Base-by-base conservation (phyloP, 805 yeast genomes). In the Monosporozyma servazzii region DNA sequence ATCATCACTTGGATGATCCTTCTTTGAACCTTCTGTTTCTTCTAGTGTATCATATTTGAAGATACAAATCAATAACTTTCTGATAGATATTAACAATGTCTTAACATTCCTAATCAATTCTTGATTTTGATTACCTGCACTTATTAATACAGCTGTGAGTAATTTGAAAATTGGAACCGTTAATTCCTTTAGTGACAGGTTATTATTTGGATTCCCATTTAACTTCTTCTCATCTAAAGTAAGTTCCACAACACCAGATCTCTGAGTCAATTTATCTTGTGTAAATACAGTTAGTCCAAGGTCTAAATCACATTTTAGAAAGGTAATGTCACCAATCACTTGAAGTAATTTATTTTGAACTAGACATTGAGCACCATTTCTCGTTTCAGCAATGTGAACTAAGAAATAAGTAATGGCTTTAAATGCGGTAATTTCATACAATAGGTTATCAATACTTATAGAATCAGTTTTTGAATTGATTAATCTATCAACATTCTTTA, bases 391-490 rank as follows among this genome's bases (percentile, higher is more conserved):
- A 11, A 91, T 76, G 56, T 93, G 77, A 1, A 82, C 75, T 54
- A 91, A 70, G 47, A 90, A 75, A 52, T 82, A 81, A 42, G 88
- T 64, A 0, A 85, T 79, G 0, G 91, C 75, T 58, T 84, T 86
- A 70, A 84, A 85, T 1, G 87, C 83, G 0, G 93, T 85, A 27
- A 87, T 66, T 59, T 88, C 96, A 64, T 84, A 84, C 1, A 87
- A 65, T 25, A 85, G 67, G 3, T 79, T 68, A 52, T 81, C 81
- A 48, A 80, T 58, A 15, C 78, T 72, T 9, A 78, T 66, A 29
- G 68, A 65, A 47, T 66, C 70, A 11, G 57, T 61, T n/a, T 65
- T 57, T 0, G 70, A 58, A 20, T 56, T 73, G 36, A 87, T 64
- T 49, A 83, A 71, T 39, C 80, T 85, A 63, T 88, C 96, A 1